Conservation (phyloP, 371 early-diverging fungal species). For the Mucor plumbeus region DNA sequence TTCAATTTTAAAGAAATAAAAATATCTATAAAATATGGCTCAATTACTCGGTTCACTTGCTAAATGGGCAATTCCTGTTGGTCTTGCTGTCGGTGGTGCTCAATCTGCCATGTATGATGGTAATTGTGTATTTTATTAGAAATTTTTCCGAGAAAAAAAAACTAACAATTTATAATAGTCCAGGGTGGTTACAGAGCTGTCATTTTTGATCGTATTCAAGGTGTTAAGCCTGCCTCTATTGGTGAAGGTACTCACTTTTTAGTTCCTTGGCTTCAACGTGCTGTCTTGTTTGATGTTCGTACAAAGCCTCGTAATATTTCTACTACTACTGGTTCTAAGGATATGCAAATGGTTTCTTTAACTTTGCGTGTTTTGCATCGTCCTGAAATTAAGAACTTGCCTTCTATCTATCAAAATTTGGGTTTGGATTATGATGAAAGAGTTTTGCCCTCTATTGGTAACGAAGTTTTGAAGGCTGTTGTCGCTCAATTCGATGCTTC, state of each 20-base stretch:
- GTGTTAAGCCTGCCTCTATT: slow-evolving; percentile 80
- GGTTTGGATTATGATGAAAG: slow-evolving; percentile 98
- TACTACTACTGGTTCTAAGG: slow-evolving; percentile 89
- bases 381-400: slow-evolving; percentile 80
- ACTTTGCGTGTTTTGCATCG: slow-evolving; percentile 95
- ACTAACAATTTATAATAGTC: slow-evolving; percentile 54
- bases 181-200: slow-evolving; percentile 97
- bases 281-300: slow-evolving; percentile 85
- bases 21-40: slow-evolving; percentile 32
- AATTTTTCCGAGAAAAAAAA: not conserved
- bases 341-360: slow-evolving; percentile 93
- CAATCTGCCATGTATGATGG: slow-evolving; percentile 94
- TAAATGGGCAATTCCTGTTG: slow-evolving; percentile 72
- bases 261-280: slow-evolving; percentile 90
- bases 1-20: not conserved
- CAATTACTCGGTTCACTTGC: slow-evolving; percentile 61
- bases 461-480: slow-evolving; percentile 97
- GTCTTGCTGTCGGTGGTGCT: slow-evolving; percentile 67
- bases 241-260: slow-evolving; percentile 98
- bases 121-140: slow-evolving; percentile 34
- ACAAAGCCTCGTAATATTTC: slow-evolving; percentile 96
- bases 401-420: slow-evolving; percentile 89
- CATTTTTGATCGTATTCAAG: slow-evolving; percentile 94
- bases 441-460: slow-evolving; percentile 97
- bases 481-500: slow-evolving; percentile 98